Percentiles rank a stretch among this genome's conserved stretches.
Evolutionary conservation across 2,329 filamentous ascomycete species (phyloP).

Genomic region (Microsporum canis): DNA sequence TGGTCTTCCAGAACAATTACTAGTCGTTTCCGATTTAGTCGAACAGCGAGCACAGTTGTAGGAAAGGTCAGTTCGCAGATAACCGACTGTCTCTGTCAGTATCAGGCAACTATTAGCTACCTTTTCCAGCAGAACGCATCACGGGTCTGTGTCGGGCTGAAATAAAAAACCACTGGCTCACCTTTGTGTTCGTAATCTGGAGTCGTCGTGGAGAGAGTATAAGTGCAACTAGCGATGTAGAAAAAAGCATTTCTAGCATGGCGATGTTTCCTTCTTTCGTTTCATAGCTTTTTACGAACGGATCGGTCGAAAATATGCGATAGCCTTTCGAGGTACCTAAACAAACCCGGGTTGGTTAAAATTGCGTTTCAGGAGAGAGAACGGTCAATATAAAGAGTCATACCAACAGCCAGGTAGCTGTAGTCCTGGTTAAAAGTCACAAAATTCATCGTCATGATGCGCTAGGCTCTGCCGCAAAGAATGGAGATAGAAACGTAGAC

Average conservation of each 20-base stretch:
- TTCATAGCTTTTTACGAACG: slow-evolving; percentile 89
- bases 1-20: slow-evolving; percentile 91
- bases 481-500: neutral
- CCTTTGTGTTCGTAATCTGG: slow-evolving; percentile 96
- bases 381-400: slow-evolving; percentile 24
- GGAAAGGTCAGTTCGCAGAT: slow-evolving; percentile 99
- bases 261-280: slow-evolving; percentile 91
- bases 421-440: slow-evolving; percentile 99
- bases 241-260: slow-evolving; percentile 97
- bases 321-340: slow-evolving; percentile 85
- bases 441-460: slow-evolving; percentile 76
- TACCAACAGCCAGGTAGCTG: slow-evolving; percentile 90
- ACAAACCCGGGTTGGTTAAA: slow-evolving; percentile 15
- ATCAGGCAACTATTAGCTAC: neutral
- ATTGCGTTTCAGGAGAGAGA: neutral
- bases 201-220: slow-evolving; percentile 84
- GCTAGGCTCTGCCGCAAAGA: neutral
- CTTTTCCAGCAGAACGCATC: neutral
- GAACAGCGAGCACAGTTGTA: slow-evolving; percentile 86
- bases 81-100: slow-evolving; percentile 54
- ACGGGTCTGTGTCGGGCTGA: neutral
- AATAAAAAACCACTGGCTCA: slow-evolving; percentile 25
- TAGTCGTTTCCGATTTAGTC: slow-evolving; percentile 84
- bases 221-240: slow-evolving; percentile 86
- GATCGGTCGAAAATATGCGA: slow-evolving; percentile 91